Evolutionary conservation across 192 early-diverging fungal genomes (phyloP), one percentile per base, ranked within the genome.

Genomic region (Umbelopsis isabellina): DNA sequence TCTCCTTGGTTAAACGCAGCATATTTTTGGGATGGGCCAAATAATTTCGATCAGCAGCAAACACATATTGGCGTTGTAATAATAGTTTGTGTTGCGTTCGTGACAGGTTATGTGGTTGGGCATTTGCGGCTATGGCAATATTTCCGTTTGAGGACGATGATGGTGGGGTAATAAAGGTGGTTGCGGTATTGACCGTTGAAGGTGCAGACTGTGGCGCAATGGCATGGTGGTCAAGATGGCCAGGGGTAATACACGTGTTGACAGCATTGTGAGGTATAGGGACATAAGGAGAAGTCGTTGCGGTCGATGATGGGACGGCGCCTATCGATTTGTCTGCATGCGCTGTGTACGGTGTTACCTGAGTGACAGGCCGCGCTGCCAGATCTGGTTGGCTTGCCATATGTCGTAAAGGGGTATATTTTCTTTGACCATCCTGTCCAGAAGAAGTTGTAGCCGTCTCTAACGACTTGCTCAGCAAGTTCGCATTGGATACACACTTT

Each of bases 11-110:
- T 37, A 83, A 68, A 41, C 69, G 49, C 8, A 61, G 58, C 78
- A 76, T 75, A 69, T 83, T 83, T 13, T 51, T 41, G 20, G 80
- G 82, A 58, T 83, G 76, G 66, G 69, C 75, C 10, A 82, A 45
- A 48, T 76, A 79, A 69, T 79, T 79, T 46, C 73, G 71, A 46
- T 83, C 80, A 44, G 79, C 71, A 23, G 77, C 78, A 8, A 82
- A 58, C 50, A 82, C 79, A 47, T 68, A 65, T 49, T 79, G 77
- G 27, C 82, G 61, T 61, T 82, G 80, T 48, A 83, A 68, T 66
- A 69, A 64, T 20, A 82, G 23, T 66, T 83, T 83, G 25, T 82
- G 77, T 65, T 83, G 82, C 22, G 80, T 82, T 45, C 82, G 77
- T 33, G 78, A 79, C 5, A 75, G 46, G 16, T 25, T 47, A 25